Conservation (phyloP, 2,329 filamentous ascomycete species). For the Cytospora schulzeri region DNA sequence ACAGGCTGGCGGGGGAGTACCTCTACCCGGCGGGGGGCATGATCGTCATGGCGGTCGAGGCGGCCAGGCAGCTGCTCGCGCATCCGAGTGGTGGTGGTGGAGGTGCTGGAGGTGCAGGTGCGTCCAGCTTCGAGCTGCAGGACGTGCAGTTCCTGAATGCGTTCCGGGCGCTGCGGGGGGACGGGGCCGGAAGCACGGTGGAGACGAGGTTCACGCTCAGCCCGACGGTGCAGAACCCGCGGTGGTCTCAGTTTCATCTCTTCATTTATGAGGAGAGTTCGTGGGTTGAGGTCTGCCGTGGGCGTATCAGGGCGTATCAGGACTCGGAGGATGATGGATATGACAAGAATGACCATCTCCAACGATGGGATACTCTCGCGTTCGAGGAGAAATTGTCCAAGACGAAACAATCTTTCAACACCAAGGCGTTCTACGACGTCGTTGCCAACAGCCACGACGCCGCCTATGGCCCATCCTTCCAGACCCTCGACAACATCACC, state of each 20-base stretch:
- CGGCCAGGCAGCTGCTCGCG: not conserved
- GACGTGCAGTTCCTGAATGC: not conserved
- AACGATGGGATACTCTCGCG: not conserved
- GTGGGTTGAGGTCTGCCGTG: not conserved
- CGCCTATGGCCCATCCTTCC: conserved; percentile 17
- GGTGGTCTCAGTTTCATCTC: not conserved
- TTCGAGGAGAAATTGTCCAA: not conserved
- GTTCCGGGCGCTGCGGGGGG: not conserved
- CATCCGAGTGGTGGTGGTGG: not conserved
- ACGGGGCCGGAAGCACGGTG: not conserved
- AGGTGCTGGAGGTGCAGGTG: too few species aligned
- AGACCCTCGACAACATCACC: conserved; percentile 2
- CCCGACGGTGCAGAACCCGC: not conserved
- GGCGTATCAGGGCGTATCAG: not conserved
- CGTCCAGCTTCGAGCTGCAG: not conserved
- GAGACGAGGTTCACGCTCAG: not conserved
- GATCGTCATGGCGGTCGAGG: not conserved
- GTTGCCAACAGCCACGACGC: not conserved
- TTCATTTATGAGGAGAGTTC: not conserved
- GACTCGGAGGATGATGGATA: not conserved
- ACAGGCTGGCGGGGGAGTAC: not conserved
- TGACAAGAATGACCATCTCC: not conserved
- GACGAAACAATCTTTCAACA: not conserved
- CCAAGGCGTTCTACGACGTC: not conserved
- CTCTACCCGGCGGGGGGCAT: not conserved